Percentiles rank a stretch among this genome's conserved stretches.
phyloP scores from a whole-genome alignment of 164 flowering plant genomes.

The Nymphaea colorata region DNA sequence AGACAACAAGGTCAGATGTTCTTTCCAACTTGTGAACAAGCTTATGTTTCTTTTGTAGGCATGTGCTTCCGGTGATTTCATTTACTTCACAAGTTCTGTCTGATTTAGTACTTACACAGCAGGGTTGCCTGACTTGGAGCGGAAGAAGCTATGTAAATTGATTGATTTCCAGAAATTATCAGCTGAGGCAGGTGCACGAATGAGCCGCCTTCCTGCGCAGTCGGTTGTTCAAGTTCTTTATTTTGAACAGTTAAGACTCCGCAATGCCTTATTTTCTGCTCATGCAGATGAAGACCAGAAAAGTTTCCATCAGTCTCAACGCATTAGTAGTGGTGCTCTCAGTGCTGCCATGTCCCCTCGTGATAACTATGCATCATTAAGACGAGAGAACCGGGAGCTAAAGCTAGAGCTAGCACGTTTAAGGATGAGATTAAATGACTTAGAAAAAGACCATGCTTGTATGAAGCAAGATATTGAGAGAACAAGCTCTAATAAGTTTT shows the following conservation, averaged over 20 bases:
- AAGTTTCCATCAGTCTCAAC: slow-evolving; percentile 73
- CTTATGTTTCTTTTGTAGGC: too few relatives aligned
- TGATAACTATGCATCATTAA: slow-evolving; percentile 89
- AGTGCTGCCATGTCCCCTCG: slow-evolving; percentile 90
- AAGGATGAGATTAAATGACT: slow-evolving; percentile 81
- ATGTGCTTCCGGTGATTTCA: too few relatives aligned
- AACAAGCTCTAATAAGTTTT: too few relatives aligned
- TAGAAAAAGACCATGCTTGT: too few relatives aligned
- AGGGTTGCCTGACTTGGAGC: slow-evolving; percentile 61
- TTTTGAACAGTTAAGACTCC: slow-evolving; percentile 78
- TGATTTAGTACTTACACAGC: too few relatives aligned
- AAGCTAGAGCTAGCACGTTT: slow-evolving; percentile 84
- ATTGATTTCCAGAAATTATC: slow-evolving; percentile 94
- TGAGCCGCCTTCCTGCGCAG: slow-evolving; percentile 90
- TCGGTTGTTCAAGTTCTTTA: slow-evolving; percentile 90
- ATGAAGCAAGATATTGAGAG: too few relatives aligned
- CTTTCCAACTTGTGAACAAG: too few relatives aligned
- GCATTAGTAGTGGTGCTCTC: slow-evolving; percentile 82
- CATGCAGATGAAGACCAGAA: slow-evolving; percentile 54
- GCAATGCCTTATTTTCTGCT: slow-evolving; percentile 54
- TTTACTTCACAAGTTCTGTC: too few relatives aligned
- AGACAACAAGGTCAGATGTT: too few relatives aligned
- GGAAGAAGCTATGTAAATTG: slow-evolving; percentile 63
- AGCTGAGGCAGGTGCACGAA: slow-evolving; percentile 90
- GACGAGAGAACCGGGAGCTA: slow-evolving; percentile 86